A percentile compares a stretch with the other conserved stretches of the same genome.
These are phyloP conservation scores for Calendula officinalis DNA, from an alignment of 129 eudicot species.

Conservation along the genomic window DNA sequence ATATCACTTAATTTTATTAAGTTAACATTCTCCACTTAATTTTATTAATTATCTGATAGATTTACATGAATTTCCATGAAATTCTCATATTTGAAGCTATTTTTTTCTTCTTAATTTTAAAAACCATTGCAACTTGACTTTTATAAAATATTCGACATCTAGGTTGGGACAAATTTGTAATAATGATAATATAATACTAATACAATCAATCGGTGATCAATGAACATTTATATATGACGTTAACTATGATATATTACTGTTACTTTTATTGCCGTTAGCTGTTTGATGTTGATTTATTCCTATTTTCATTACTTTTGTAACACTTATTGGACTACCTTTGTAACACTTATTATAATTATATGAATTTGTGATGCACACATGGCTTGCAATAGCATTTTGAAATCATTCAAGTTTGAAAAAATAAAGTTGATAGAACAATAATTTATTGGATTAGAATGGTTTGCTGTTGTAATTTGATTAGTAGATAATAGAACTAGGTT, in stretches of 20 bases:
- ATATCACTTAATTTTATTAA: no score
- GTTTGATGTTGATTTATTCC: slow-evolving; percentile 14
- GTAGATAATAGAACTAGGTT: background rate
- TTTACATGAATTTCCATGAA: no score
- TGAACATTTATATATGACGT: background rate
- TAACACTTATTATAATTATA: background rate
- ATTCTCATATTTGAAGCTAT: no score
- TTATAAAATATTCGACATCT: background rate
- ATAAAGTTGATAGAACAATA: background rate
- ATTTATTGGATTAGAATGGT: background rate
- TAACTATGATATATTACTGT: background rate
- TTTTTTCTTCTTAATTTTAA: no score
- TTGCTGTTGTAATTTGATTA: background rate
- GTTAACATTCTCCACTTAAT: no score
- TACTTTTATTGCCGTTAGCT: background rate
- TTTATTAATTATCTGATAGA: no score
- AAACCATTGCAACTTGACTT: background rate
- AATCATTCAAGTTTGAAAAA: background rate
- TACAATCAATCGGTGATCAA: background rate
- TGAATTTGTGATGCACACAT: slow-evolving; percentile 11
- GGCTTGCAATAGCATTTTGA: slow-evolving; percentile 22
- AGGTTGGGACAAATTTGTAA: background rate
- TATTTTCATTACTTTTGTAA: background rate
- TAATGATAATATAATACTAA: no score
- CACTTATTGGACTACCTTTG: background rate